Evolutionary conservation across 306 rosid genomes (phyloP).

Genomic region (Corylus avellana): DNA sequence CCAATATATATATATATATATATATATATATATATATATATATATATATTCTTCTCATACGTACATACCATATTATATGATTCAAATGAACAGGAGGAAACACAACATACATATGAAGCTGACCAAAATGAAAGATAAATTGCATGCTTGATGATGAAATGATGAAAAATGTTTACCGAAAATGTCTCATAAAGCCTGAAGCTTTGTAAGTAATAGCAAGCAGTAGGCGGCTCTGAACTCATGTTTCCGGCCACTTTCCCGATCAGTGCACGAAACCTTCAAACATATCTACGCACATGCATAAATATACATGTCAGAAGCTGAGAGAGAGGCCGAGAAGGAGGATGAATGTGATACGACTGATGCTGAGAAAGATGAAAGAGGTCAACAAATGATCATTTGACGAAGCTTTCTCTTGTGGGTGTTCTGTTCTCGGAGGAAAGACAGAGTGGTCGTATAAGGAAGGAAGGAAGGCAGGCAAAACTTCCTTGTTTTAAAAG

Average conservation of each 20-base stretch:
- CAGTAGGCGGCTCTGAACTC: conserved; percentile 25
- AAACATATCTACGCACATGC: background rate
- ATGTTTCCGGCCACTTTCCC: conserved; percentile 37
- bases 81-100: background rate
- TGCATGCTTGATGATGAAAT: too few species aligned
- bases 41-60: conserved; percentile 13
- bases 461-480: background rate
- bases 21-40: too few species aligned
- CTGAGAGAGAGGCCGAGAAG: conserved; percentile 30
- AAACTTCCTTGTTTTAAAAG: background rate
- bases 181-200: conserved; percentile 93
- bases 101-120: too few species aligned
- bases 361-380: background rate
- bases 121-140: too few species aligned
- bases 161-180: conserved; percentile 54
- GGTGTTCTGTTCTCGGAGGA: background rate
- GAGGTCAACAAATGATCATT: background rate
- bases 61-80: background rate
- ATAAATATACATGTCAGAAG: conserved; percentile 16
- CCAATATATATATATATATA: too few species aligned
- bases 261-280: background rate
- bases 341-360: background rate
- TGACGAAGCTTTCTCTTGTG: background rate
- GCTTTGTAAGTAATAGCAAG: conserved; percentile 64
- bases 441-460: background rate